Conservation (phyloP, 139 green algal genomes). For the Zygnema cylindricum region DNA sequence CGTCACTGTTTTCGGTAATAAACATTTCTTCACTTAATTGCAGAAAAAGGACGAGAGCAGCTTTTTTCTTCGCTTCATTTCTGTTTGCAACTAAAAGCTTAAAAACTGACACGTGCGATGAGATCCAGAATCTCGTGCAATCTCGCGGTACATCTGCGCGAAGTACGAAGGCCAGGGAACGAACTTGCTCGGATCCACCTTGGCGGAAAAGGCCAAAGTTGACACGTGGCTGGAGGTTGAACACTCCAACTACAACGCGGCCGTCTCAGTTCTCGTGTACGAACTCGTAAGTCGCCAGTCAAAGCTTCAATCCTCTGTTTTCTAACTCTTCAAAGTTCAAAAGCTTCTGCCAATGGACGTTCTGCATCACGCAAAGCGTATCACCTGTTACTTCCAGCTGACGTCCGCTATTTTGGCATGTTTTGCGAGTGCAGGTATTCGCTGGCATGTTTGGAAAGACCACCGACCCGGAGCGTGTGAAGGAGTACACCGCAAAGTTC, state of each 20-base stretch:
- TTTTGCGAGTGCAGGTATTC: slow-evolving; percentile 10
- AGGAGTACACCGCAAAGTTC: slow-evolving; percentile 2
- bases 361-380: too few relatives aligned
- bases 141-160: slow-evolving; percentile 37
- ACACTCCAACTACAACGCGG: slow-evolving; percentile 39
- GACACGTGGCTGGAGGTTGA: slow-evolving; percentile 54
- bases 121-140: slow-evolving; percentile 51
- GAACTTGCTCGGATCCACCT: slow-evolving; percentile 24
- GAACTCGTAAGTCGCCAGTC: slow-evolving; percentile 33
- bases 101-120: not conserved
- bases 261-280: slow-evolving; percentile 28
- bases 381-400: too few relatives aligned
- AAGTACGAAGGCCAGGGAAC: slow-evolving; percentile 44
- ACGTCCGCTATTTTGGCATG: too few relatives aligned
- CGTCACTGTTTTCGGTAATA: slow-evolving; percentile 29
- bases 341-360: not conserved
- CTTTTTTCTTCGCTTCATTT: slow-evolving; percentile 5
- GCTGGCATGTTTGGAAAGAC: not conserved
- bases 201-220: slow-evolving; percentile 15
- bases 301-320: not conserved
- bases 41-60: too few relatives aligned
- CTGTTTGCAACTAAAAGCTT: not conserved
- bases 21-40: too few relatives aligned
- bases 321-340: not conserved
- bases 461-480: slow-evolving; percentile 4